Evolutionary conservation across 805 yeast genomes (phyloP).

Genomic region (Starmerella geochares): DNA sequence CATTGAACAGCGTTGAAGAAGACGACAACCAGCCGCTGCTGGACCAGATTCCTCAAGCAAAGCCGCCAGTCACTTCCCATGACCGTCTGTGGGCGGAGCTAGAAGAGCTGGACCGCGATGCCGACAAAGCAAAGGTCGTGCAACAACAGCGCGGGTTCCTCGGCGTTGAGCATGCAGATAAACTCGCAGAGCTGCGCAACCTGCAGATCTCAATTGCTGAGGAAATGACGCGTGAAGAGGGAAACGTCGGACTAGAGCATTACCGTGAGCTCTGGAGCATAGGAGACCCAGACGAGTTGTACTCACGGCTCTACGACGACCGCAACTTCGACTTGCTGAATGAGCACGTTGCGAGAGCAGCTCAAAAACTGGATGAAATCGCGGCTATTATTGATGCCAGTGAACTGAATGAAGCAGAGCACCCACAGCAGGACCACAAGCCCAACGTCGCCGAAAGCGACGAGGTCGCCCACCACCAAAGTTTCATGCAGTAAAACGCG

Average conservation of each 20-base stretch:
- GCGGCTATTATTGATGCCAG: slow-evolving; percentile 35
- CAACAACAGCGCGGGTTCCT: slow-evolving; percentile 32
- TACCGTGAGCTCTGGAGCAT: slow-evolving; percentile 30
- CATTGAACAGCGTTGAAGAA: slow-evolving; percentile 10
- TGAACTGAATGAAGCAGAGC: slow-evolving; percentile 11
- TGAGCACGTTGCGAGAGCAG: slow-evolving; percentile 42
- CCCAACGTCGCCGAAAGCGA: background rate
- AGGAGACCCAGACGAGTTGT: slow-evolving; percentile 27
- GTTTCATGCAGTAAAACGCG: background rate
- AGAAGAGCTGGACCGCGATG: slow-evolving; percentile 73
- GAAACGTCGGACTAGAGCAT: slow-evolving; percentile 25
- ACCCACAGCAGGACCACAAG: background rate
- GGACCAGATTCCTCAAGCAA: slow-evolving; percentile 46
- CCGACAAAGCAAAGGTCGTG: slow-evolving; percentile 41
- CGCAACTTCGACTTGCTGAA: slow-evolving; percentile 45
- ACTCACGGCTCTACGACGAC: slow-evolving; percentile 37
- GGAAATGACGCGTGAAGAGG: slow-evolving; percentile 33
- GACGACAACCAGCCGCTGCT: slow-evolving; percentile 12
- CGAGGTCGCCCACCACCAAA: background rate
- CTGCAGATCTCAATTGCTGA: slow-evolving; percentile 45
- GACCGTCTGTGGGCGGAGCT: slow-evolving; percentile 81
- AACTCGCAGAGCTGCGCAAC: slow-evolving; percentile 43
- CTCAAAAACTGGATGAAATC: slow-evolving; percentile 42
- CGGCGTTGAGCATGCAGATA: slow-evolving; percentile 39
- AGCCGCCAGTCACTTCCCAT: slow-evolving; percentile 54